Base-by-base conservation (phyloP, 169 alveolate genomes). In the Eimeria acervulina region DNA sequence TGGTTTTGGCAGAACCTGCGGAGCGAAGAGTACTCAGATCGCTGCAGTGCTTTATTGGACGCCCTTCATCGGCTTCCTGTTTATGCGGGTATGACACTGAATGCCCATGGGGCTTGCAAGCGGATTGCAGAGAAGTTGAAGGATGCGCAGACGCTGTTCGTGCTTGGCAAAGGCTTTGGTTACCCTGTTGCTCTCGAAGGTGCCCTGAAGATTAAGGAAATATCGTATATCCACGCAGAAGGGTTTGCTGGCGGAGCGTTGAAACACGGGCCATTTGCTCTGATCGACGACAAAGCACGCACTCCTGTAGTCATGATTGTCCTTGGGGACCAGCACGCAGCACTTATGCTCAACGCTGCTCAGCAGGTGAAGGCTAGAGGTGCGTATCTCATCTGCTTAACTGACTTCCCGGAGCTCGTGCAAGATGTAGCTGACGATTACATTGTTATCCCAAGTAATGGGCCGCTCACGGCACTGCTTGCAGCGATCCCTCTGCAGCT, bases 131-230 rank as follows among this genome's bases (percentile, higher is more conserved):
- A 70, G 42, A 52, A 88, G 95, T 59, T 97, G 83, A 95, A 88
- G 38, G 97, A 95, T 70, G 85, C 97, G 17, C 94, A 92, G 80
- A 94, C 97, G 23, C 70, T 97, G 44, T 97, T 97, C 40, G 97
- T 97, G 59, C 95, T 97, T n/a, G 98, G 98, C 42, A 95, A 93
- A 52, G 99, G 99, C 1, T 97, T 98, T 51, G 99, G 99, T 42
- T 98, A 98, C 87, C 98, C 99, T 23, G 98, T 99, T 31, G 99
- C 99, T 10, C 97, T 97, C 85, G 99, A 99, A 96, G 99, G 99
- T 52, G 99, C 99, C 0, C 96, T 99, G 38, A 99, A 99, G 95
- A 97, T 99, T 42, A 99, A 99, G 97, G 99, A 99, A 97, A 95
- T 99, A 26, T 97, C 99, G 26, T 99, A 99, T 96, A 97, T 98